A percentile compares a stretch with the other conserved stretches of the same genome.
phyloP scores from a whole-genome alignment of 108 stramenopile genomes.

The Parmales sp. region DNA sequence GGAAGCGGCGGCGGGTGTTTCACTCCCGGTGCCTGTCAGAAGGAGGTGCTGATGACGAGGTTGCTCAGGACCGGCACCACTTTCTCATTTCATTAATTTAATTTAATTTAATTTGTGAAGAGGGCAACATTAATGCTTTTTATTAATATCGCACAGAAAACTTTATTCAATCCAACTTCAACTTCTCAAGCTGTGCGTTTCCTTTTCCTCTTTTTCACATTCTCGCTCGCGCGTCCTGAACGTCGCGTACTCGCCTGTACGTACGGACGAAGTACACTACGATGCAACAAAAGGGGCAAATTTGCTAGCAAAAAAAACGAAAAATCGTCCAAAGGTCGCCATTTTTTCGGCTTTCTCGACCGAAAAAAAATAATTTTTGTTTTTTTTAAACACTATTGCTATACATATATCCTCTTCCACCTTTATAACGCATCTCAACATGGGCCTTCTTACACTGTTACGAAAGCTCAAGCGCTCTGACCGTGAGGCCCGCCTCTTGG shows the following conservation, averaged over 20 bases:
- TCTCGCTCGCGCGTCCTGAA: not conserved
- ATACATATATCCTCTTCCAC: not conserved
- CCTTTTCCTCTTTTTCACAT: not conserved
- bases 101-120: too few relatives aligned
- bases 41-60: constrained; percentile 52
- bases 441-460: constrained; percentile 39
- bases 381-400: not conserved
- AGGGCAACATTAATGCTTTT: too few relatives aligned
- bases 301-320: not conserved
- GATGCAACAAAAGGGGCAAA: not conserved
- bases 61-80: constrained; percentile 43
- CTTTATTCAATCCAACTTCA: too few relatives aligned
- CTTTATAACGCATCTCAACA: constrained; percentile 4
- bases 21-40: constrained; percentile 51
- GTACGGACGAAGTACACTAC: not conserved
- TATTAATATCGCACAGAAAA: too few relatives aligned
- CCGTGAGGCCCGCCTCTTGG: constrained; percentile 49
- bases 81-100: constrained; percentile 21
- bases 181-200: too few relatives aligned
- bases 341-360: not conserved
- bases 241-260: not conserved
- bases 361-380: too few relatives aligned
- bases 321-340: not conserved
- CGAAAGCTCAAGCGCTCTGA: constrained; percentile 63
- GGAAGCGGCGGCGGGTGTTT: constrained; percentile 51